Conservation (phyloP, 208 protist species). For the Trichomonas gallinae region DNA sequence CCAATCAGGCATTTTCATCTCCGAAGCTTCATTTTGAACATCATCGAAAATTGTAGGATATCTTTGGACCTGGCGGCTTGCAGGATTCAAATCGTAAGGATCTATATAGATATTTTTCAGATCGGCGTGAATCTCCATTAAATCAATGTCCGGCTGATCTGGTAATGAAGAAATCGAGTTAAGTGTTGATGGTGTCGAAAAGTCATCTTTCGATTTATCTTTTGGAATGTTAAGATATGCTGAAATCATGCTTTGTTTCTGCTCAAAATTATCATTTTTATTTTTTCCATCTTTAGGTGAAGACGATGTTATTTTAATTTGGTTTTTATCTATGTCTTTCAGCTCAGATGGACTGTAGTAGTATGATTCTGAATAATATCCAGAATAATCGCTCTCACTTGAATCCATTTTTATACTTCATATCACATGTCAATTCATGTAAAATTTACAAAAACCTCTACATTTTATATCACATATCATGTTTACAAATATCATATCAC, state of each 20-base stretch:
- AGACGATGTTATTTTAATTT: too few species aligned
- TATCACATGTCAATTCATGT: too few species aligned
- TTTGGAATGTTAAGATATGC: neutral
- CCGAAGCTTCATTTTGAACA: neutral
- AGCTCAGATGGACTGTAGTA: too few species aligned
- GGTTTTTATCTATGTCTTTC: too few species aligned
- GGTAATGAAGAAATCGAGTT: neutral
- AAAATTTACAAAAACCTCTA: too few species aligned
- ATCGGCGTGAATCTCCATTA: neutral
- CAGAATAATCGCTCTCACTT: too few species aligned
- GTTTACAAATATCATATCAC: too few species aligned
- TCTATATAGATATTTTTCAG: neutral
- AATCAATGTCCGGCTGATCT: neutral
- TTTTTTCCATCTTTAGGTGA: too few species aligned
- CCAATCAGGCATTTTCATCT: neutral
- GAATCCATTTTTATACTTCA: too few species aligned
- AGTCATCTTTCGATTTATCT: neutral
- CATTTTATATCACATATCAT: too few species aligned
- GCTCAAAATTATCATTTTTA: neutral
- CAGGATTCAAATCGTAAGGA: neutral
- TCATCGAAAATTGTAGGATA: neutral
- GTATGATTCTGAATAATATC: too few species aligned
- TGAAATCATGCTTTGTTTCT: neutral
- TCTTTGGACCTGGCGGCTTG: neutral
- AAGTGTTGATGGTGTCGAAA: neutral